phyloP scores from a whole-genome alignment of 257 asterid species.

The Linaria vulgaris region DNA sequence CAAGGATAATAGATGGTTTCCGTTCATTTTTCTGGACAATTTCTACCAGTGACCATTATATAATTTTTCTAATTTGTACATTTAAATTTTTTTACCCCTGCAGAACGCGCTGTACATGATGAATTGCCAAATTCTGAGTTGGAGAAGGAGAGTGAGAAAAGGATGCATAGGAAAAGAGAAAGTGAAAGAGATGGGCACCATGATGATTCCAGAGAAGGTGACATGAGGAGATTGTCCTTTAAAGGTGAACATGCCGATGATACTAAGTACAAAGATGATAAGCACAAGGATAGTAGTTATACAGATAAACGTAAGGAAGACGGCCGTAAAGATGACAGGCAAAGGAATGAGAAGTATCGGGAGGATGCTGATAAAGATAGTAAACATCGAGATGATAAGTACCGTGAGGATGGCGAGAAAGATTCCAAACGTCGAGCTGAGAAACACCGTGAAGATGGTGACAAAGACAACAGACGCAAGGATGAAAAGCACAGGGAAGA shows the following conservation, averaged over 20 bases:
- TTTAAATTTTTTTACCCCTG: slow-evolving; percentile 26
- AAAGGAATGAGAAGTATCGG: slow-evolving; percentile 55
- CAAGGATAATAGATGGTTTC: slow-evolving; percentile 7
- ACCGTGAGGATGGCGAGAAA: slow-evolving; percentile 61
- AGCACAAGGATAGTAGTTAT: slow-evolving; percentile 53
- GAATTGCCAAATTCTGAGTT: slow-evolving; percentile 46
- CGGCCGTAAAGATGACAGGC: slow-evolving; percentile 60
- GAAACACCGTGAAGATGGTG: slow-evolving; percentile 57
- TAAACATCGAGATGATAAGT: slow-evolving; percentile 51
- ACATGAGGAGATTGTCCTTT: slow-evolving; percentile 52
- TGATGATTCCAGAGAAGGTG: slow-evolving; percentile 60
- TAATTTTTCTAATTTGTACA: slow-evolving; percentile 17
- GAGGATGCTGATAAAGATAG: slow-evolving; percentile 59
- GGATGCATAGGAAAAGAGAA: slow-evolving; percentile 56
- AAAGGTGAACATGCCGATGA: slow-evolving; percentile 73
- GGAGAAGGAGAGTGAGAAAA: slow-evolving; percentile 71
- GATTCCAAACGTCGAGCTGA: slow-evolving; percentile 55
- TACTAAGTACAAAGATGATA: slow-evolving; percentile 62
- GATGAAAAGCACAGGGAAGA: slow-evolving; percentile 58
- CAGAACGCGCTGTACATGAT: too few relatives aligned
- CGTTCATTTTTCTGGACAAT: neutral
- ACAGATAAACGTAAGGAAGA: slow-evolving; percentile 60
- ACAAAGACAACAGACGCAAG: slow-evolving; percentile 49
- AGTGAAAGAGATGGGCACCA: slow-evolving; percentile 58
- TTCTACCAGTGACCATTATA: neutral